These are phyloP conservation scores for Pichia sp. DNA, from an alignment of 1,139 yeast genomes.

Conservation along the genomic window DNA sequence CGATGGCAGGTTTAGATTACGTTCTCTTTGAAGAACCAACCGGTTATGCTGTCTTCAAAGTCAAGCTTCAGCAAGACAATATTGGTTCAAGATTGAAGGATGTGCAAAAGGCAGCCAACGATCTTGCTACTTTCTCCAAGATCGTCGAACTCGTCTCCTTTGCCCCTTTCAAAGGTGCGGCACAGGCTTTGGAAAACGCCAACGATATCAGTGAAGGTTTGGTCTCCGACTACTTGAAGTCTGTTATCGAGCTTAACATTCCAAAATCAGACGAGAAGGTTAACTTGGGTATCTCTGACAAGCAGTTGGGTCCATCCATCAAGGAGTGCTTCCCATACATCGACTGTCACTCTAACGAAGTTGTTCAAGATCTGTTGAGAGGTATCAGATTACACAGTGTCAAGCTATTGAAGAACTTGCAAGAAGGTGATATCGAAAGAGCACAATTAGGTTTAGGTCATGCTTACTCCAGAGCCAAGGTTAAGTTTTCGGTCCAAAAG, in stretches of 20 bases:
- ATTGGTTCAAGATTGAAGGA: slow-evolving; percentile 88
- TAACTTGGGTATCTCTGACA: slow-evolving; percentile 85
- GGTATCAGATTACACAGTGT: slow-evolving; percentile 90
- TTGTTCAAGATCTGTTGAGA: slow-evolving; percentile 91
- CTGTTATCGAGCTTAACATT: slow-evolving; percentile 81
- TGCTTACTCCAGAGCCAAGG: slow-evolving; percentile 98
- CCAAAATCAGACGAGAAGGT: slow-evolving; percentile 74
- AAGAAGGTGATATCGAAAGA: slow-evolving; percentile 92
- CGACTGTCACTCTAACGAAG: slow-evolving; percentile 86
- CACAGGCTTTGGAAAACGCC: slow-evolving; percentile 97
- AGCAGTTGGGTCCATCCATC: slow-evolving; percentile 92
- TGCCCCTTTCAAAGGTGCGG: slow-evolving; percentile 98
- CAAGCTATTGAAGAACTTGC: slow-evolving; percentile 85
- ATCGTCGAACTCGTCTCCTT: slow-evolving; percentile 89
- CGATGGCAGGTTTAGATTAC: slow-evolving; percentile 72
- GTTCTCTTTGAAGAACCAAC: slow-evolving; percentile 98
- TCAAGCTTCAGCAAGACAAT: slow-evolving; percentile 88
- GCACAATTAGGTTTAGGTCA: slow-evolving; percentile 99
- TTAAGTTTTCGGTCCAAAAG: slow-evolving; percentile 96
- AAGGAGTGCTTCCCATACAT: slow-evolving; percentile 84
- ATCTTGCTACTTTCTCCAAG: slow-evolving; percentile 84
- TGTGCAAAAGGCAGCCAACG: slow-evolving; percentile 88
- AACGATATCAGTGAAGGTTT: slow-evolving; percentile 97
- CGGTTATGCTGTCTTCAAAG: slow-evolving; percentile 96
- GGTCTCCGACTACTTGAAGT: slow-evolving; percentile 86